Percentiles rank a stretch among this genome's conserved stretches.
Evolutionary conservation across 495 filamentous ascomycete species (phyloP).

Genomic region (Monascus purpureus): DNA sequence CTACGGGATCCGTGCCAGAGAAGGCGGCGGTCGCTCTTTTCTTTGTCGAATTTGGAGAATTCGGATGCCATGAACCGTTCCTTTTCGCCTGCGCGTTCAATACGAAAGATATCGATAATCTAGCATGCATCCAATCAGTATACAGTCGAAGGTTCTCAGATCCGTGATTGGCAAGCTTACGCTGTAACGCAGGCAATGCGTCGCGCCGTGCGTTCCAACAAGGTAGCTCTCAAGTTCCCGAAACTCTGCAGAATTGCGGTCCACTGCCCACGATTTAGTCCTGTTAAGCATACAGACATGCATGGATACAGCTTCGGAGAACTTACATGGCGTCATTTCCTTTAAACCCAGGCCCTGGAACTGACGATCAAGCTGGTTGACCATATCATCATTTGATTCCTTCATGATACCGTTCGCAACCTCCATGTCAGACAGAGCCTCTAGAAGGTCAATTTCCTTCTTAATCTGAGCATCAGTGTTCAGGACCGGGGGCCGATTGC

Average conservation of each 20-base stretch:
- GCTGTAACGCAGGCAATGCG: conserved; percentile 42
- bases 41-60: conserved; percentile 21
- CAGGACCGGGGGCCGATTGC: conserved; percentile 56
- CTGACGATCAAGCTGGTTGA: conserved; percentile 55
- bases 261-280: conserved; percentile 23
- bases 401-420: conserved; percentile 68
- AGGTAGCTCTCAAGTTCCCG: conserved; percentile 50
- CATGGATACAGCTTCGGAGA: background rate
- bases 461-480: conserved; percentile 39
- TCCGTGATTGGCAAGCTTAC: no score
- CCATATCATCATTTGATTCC: conserved; percentile 33
- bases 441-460: conserved; percentile 60
- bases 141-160: no score
- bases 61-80: conserved; percentile 48
- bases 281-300: background rate
- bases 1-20: conserved; percentile 70
- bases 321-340: conserved; percentile 52
- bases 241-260: conserved; percentile 46
- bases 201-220: conserved; percentile 42
- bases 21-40: conserved; percentile 47
- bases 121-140: no score
- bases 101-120: conserved; percentile 69
- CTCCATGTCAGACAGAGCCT: conserved; percentile 70
- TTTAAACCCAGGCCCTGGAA: conserved; percentile 55
- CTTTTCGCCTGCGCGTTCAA: conserved; percentile 60